Percentiles rank a stretch among this genome's conserved stretches.
phyloP scores from a whole-genome alignment of 768 basidiomycete genomes.

The Tylopilus cervinicoccineus region DNA sequence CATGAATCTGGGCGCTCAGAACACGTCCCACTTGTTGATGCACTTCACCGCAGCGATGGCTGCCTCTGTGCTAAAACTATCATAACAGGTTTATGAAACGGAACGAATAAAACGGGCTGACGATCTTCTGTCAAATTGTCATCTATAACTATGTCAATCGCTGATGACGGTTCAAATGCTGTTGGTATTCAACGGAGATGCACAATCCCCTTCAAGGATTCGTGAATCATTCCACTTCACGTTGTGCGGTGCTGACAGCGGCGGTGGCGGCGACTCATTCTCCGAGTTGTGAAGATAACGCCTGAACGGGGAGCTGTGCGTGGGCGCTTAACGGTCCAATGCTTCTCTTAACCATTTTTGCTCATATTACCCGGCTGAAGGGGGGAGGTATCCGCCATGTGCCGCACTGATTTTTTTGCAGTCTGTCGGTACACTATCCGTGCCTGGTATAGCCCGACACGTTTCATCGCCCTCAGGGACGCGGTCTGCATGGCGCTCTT shows the following conservation, averaged over 20 bases:
- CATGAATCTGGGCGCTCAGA: neutral
- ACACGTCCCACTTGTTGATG: neutral
- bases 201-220: neutral
- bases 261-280: too few relatives aligned
- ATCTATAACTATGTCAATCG: too few relatives aligned
- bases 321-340: neutral
- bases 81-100: neutral
- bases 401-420: neutral
- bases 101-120: too few relatives aligned
- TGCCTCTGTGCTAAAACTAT: neutral
- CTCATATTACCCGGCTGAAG: too few relatives aligned
- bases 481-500: too few relatives aligned
- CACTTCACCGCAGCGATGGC: neutral
- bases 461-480: too few relatives aligned
- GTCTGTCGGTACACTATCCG: neutral
- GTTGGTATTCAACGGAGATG: neutral
- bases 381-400: neutral
- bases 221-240: too few relatives aligned
- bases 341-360: neutral
- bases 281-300: too few relatives aligned
- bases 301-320: too few relatives aligned
- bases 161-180: neutral
- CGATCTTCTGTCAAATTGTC: too few relatives aligned
- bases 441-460: too few relatives aligned
- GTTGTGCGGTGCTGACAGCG: too few relatives aligned